Conservation (phyloP, 1,139 yeast genomes). For the Torulaspora globosa region DNA sequence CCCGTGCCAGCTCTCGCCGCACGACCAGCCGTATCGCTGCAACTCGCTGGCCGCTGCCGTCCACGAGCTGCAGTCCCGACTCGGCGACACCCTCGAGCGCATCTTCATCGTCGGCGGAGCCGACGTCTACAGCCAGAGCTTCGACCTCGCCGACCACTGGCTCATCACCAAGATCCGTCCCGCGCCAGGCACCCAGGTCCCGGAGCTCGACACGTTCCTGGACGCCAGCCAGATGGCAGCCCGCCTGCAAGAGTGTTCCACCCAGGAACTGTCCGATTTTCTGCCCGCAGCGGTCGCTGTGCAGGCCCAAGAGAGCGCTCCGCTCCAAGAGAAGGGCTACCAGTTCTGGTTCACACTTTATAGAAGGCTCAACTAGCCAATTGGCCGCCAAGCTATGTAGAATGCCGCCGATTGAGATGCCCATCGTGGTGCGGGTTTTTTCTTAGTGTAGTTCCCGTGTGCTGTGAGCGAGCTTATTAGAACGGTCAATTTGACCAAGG, state of each 20-base stretch:
- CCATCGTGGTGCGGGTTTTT: neutral
- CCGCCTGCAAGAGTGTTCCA: constrained; percentile 23
- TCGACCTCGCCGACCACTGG: constrained; percentile 51
- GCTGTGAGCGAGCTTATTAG: neutral
- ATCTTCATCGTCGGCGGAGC: constrained; percentile 92
- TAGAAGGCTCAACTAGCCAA: constrained; percentile 2
- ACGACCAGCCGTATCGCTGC: constrained; percentile 21
- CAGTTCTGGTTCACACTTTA: constrained; percentile 29
- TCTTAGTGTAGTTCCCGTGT: neutral
- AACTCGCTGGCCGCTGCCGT: constrained; percentile 24
- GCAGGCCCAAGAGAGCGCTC: neutral
- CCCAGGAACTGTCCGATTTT: constrained; percentile 17
- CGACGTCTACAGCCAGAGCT: constrained; percentile 64
- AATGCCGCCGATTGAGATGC: neutral
- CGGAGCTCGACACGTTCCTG: constrained; percentile 63
- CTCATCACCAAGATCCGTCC: constrained; percentile 67
- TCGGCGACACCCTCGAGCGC: constrained; percentile 43
- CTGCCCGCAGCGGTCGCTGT: constrained; percentile 24
- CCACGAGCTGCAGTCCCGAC: constrained; percentile 16
- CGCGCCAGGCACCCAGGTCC: constrained; percentile 33
- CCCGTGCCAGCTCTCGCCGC: constrained; percentile 25
- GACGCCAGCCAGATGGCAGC: constrained; percentile 24
- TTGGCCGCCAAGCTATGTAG: neutral
- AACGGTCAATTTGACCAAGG: constrained; percentile 1
- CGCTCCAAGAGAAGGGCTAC: constrained; percentile 23